These are phyloP conservation scores for Entophlyctis luteolus DNA, from an alignment of 192 early-diverging fungal genomes.

Conservation along the genomic window DNA sequence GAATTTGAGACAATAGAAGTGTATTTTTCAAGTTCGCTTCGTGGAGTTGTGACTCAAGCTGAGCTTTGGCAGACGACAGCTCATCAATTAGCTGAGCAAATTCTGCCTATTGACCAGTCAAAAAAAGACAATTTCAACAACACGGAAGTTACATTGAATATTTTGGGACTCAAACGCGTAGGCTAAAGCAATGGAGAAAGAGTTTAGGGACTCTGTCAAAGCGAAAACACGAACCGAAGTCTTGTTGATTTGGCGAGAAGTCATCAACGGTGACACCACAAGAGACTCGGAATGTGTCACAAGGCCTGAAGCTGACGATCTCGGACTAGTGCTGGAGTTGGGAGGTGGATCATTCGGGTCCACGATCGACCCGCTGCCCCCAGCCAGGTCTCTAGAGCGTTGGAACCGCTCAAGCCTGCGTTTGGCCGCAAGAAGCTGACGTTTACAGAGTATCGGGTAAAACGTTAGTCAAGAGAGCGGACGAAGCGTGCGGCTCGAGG, in stretches of 20 bases:
- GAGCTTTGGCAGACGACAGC: neutral
- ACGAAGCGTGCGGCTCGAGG: neutral
- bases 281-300: neutral
- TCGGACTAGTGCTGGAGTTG: neutral
- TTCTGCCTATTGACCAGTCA: neutral
- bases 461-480: neutral
- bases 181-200: neutral
- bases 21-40: neutral
- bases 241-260: neutral
- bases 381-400: neutral
- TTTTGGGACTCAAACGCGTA: neutral
- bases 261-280: neutral
- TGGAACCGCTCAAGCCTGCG: constrained; percentile 29
- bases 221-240: neutral
- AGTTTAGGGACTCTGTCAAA: neutral
- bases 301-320: neutral
- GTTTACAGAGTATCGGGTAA: neutral
- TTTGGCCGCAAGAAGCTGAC: constrained; percentile 17
- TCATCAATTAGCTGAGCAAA: constrained; percentile 4
- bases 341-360: neutral
- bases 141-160: neutral
- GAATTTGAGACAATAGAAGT: neutral
- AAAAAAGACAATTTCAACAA: neutral
- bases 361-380: neutral
- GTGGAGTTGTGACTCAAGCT: neutral